These are phyloP conservation scores for Salmacisia buchloeana DNA, from an alignment of 1,284 basidiomycete genomes.

Conservation along the genomic window DNA sequence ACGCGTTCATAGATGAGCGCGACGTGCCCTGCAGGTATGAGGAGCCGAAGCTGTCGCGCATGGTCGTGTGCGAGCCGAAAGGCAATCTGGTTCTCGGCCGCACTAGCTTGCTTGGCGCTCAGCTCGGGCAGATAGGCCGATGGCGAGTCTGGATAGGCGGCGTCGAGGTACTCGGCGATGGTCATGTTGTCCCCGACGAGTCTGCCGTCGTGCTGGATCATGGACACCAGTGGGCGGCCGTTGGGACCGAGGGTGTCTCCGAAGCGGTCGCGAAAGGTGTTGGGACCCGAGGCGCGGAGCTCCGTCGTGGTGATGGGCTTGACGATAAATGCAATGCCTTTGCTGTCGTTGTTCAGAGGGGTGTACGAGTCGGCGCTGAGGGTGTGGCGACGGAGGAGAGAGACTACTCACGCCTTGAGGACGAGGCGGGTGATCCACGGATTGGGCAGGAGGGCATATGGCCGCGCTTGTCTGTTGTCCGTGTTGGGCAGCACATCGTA, in stretches of 20 bases:
- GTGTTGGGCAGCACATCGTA: constrained; percentile 1
- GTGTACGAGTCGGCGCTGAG: neutral
- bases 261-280: constrained; percentile 2
- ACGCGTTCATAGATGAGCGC: neutral
- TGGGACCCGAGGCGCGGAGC: neutral
- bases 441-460: constrained; percentile 3
- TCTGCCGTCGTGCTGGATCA: constrained; percentile 4
- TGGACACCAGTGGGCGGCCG: neutral
- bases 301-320: constrained; percentile 1
- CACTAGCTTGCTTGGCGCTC: neutral
- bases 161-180: constrained; percentile 1
- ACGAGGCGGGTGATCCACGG: constrained; percentile 8
- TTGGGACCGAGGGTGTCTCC: neutral
- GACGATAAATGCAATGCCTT: constrained; percentile 5
- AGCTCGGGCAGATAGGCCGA: constrained; percentile 1
- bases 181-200: constrained; percentile 2
- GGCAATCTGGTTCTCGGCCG: neutral
- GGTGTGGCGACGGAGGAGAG: neutral
- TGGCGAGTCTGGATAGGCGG: neutral
- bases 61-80: neutral
- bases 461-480: neutral
- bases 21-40: neutral
- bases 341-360: neutral
- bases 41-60: neutral
- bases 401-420: constrained; percentile 1